These are phyloP conservation scores for Piloderma croceum DNA, from an alignment of 768 basidiomycete genomes.

Conservation along the genomic window DNA sequence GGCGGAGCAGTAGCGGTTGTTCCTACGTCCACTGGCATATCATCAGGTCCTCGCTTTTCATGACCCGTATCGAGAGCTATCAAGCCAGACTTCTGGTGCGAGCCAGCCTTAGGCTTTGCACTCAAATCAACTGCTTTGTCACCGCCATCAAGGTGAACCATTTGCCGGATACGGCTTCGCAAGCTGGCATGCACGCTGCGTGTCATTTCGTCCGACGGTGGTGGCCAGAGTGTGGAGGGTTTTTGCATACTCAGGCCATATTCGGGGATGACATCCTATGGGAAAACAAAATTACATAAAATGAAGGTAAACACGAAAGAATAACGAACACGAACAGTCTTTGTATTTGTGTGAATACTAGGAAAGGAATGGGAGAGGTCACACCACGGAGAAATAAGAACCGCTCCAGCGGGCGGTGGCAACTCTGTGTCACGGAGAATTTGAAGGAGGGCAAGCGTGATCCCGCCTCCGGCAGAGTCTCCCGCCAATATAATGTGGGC, in stretches of 20 bases:
- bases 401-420: constrained; percentile 80
- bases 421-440: constrained; percentile 79
- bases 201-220: constrained; percentile 61
- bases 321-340: no score
- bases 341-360: constrained; percentile 77
- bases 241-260: constrained; percentile 76
- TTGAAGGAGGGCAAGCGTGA: constrained; percentile 79
- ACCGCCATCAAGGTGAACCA: constrained; percentile 33
- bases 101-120: constrained; percentile 1
- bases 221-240: constrained; percentile 76
- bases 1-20: constrained; percentile 41
- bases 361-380: constrained; percentile 94
- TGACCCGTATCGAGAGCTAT: background rate
- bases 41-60: constrained; percentile 17
- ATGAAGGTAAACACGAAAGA: constrained; percentile 18
- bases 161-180: constrained; percentile 55
- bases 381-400: constrained; percentile 90
- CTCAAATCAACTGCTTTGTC: constrained; percentile 4
- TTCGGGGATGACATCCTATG: constrained; percentile 73
- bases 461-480: constrained; percentile 90
- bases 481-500: constrained; percentile 80
- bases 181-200: constrained; percentile 50
- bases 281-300: background rate
- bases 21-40: constrained; percentile 42
- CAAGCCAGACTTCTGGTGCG: no score